Conservation (phyloP, 2,329 filamentous ascomycete genomes). For the Pseudogymnoascus verrucosus region DNA sequence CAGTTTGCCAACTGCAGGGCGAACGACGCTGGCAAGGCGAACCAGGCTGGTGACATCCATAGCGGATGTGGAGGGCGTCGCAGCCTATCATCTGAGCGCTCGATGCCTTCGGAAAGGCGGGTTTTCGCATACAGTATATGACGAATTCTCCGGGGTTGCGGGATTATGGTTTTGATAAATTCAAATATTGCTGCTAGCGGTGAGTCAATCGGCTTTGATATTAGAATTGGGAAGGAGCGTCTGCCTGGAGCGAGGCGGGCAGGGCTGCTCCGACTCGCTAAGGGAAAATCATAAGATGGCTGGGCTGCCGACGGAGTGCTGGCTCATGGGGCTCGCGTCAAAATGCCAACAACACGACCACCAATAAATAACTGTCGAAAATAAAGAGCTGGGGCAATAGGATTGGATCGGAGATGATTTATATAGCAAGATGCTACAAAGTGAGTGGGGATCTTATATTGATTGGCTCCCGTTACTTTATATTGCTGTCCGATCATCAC, state of each 20-base stretch:
- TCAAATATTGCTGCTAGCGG: not conserved
- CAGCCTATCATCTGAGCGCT: not conserved
- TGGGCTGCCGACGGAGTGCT: not conserved
- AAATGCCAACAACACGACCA: not conserved
- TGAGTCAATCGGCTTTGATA: not conserved
- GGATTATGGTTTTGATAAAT: not conserved
- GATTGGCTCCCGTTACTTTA: not conserved
- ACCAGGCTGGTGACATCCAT: not conserved
- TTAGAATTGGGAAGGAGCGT: not conserved
- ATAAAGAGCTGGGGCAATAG: not conserved
- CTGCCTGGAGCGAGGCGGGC: not conserved
- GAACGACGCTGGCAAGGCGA: not conserved
- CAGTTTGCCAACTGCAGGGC: not conserved
- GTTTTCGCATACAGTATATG: not conserved
- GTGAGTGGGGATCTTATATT: not conserved
- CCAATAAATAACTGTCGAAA: not conserved
- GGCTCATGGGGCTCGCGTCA: not conserved
- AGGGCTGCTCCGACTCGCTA: not conserved
- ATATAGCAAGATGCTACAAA: not conserved
- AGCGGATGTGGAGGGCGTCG: not conserved
- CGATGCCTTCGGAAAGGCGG: not conserved
- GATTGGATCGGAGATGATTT: not conserved
- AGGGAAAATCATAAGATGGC: not conserved
- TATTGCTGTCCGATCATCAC: not conserved
- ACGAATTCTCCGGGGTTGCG: not conserved